Evolutionary conservation across 306 rosid species (phyloP), one percentile per base, ranked within the genome.

Genomic region (Dryas drummondii): DNA sequence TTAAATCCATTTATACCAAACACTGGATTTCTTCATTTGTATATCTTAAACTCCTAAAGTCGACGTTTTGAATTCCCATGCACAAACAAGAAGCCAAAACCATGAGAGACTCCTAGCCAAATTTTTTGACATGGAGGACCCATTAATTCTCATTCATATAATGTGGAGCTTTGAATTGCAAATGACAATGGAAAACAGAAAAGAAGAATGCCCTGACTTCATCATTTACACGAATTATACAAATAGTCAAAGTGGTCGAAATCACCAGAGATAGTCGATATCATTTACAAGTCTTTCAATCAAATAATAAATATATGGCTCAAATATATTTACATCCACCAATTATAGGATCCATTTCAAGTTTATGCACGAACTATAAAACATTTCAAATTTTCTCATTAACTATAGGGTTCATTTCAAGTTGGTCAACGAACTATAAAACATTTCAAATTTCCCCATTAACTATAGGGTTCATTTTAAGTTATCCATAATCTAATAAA

Each of bases 1-100:
- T 27, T 12, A 22, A 22, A 22, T 32, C 19, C 27, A 15, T 52
- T 41, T n/a, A 17, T 5, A 53, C 62, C 50, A 53, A 13, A 2
- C 44, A 19, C 1, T 9, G 42, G 5, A 6, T 4, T 17, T 62
- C 51, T 6, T 69, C 3, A 4, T 8, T 14, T 14, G 14, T 5
- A 32, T 6, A 15, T 0, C 9, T 40, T 14, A 5, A 10, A 10
- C 54, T 56, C 69, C 42, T 32, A 45, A 63, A 41, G 56, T 46
- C 47, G 70, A 57, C 71, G 53, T 44, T 56, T 2, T 61, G 70
- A 72, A 52, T 47, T 66, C 15, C 42, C n/a, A 32, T n/a, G 12
- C 47, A 56, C 54, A 16, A 37, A 37, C 54, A 7, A 79, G 32
- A 67, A 46, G 22, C 15, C 56, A 42, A 72, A 58, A 47, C 16